These are phyloP conservation scores for Hypocrella siamensis DNA, from an alignment of 2,329 filamentous ascomycete species.

Conservation along the genomic window DNA sequence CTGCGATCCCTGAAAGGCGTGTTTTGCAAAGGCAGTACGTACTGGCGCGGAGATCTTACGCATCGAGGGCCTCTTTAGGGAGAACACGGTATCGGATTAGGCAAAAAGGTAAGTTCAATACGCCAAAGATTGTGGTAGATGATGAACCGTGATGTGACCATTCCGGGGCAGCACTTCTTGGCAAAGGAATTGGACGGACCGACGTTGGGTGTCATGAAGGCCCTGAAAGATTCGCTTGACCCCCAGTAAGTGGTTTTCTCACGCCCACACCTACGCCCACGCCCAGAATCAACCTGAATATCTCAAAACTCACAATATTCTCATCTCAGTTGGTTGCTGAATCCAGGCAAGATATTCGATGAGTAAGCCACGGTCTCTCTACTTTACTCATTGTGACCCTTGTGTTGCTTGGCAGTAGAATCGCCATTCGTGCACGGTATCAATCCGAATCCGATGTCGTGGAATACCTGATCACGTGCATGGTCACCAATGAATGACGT, in stretches of 20 bases:
- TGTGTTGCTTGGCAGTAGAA: no score
- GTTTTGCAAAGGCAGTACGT: neutral
- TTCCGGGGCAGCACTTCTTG: constrained; percentile 24
- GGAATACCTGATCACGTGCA: no score
- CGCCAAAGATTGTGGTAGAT: no score
- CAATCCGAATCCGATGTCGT: no score
- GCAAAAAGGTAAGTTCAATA: constrained; percentile 48
- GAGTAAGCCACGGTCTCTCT: constrained; percentile 4
- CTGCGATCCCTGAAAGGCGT: no score
- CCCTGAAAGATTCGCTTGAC: constrained; percentile 47
- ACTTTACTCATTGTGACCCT: neutral
- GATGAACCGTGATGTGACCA: no score
- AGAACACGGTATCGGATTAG: constrained; percentile 55
- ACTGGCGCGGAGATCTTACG: neutral
- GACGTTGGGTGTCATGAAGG: constrained; percentile 52
- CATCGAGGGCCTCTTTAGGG: constrained; percentile 18
- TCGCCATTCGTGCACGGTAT: no score
- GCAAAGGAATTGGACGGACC: constrained; percentile 46
- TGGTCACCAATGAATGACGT: no score
- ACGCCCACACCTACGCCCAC: neutral
- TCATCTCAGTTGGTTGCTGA: constrained; percentile 53
- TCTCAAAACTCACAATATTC: no score
- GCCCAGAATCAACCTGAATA: no score
- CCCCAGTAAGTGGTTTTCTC: constrained; percentile 22
- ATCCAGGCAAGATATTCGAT: constrained; percentile 56